Evolutionary conservation across 1,284 basidiomycete species (phyloP).

Genomic region (Mycena sp.): DNA sequence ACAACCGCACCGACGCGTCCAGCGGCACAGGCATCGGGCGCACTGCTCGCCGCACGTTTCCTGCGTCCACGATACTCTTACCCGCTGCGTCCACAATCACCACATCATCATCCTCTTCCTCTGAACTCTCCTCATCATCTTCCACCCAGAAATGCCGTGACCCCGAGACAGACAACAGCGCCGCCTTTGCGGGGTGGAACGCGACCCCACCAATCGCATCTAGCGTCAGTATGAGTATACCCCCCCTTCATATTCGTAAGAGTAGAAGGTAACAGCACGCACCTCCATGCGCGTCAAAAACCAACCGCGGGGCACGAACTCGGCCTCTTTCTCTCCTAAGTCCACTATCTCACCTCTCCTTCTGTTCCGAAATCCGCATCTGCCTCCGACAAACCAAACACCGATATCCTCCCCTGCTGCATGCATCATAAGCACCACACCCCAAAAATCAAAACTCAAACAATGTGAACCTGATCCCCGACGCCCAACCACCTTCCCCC

Average conservation of each 20-base stretch:
- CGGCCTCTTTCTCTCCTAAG: too few species aligned
- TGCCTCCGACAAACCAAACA: constrained; percentile 52
- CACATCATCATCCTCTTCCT: constrained; percentile 16
- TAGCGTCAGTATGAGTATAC: too few species aligned
- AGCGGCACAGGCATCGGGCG: constrained; percentile 36
- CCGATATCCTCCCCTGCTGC: constrained; percentile 51
- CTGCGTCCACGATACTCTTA: too few species aligned
- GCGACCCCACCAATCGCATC: constrained; percentile 70
- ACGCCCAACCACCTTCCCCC: constrained; percentile 73
- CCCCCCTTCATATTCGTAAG: too few species aligned
- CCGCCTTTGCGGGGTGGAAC: constrained; percentile 66
- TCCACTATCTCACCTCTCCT: too few species aligned
- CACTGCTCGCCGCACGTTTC: constrained; percentile 1
- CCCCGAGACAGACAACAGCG: constrained; percentile 68
- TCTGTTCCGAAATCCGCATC: too few species aligned
- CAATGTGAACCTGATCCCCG: constrained; percentile 74
- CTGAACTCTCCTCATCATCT: constrained; percentile 30
- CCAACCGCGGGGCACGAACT: too few species aligned
- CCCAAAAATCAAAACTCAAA: not conserved
- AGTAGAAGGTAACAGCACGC: too few species aligned
- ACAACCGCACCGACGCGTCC: constrained; percentile 48
- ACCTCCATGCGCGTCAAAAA: too few species aligned
- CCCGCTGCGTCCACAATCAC: too few species aligned
- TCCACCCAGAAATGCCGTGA: constrained; percentile 66
- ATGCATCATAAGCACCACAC: too few species aligned